Evolutionary conservation across 2,329 filamentous ascomycete genomes (phyloP).

Genomic region (Colletotrichum brevisporum): DNA sequence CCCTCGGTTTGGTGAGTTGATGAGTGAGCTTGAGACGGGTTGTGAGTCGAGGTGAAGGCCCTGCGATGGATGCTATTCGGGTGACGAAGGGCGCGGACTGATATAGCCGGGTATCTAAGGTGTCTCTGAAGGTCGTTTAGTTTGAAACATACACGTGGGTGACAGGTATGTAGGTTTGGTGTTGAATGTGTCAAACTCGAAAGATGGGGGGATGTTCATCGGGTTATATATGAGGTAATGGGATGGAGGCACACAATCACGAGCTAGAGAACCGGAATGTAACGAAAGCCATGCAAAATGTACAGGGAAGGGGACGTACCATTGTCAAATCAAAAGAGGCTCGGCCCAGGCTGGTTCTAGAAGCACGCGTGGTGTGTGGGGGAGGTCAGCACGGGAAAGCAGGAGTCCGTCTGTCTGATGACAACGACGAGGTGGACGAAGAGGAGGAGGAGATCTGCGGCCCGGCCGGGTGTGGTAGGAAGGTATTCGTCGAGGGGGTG

Average conservation of each 20-base stretch:
- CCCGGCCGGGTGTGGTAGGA: slow-evolving; percentile 4
- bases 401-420: not conserved
- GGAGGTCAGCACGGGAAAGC: slow-evolving; percentile 18
- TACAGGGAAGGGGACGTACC: slow-evolving; percentile 26
- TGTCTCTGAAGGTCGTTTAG: slow-evolving; percentile 7
- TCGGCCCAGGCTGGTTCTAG: slow-evolving; percentile 20
- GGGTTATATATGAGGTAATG: slow-evolving; percentile 28
- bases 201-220: not conserved
- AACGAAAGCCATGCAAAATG: not conserved
- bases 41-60: slow-evolving; percentile 31
- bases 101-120: slow-evolving; percentile 21
- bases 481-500: slow-evolving; percentile 7
- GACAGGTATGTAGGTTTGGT: not conserved
- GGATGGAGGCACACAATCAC: too few species aligned
- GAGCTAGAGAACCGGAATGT: too few species aligned
- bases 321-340: slow-evolving; percentile 26
- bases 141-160: slow-evolving; percentile 8
- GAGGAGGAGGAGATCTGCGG: slow-evolving; percentile 10
- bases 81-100: slow-evolving; percentile 15
- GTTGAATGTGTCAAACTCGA: not conserved
- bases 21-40: slow-evolving; percentile 29
- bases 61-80: slow-evolving; percentile 21
- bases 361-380: slow-evolving; percentile 5
- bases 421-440: not conserved
- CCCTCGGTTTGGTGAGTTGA: slow-evolving; percentile 10